These are phyloP conservation scores for Aphanocladium album DNA, from an alignment of 2,329 filamentous ascomycete genomes.

Conservation along the genomic window DNA sequence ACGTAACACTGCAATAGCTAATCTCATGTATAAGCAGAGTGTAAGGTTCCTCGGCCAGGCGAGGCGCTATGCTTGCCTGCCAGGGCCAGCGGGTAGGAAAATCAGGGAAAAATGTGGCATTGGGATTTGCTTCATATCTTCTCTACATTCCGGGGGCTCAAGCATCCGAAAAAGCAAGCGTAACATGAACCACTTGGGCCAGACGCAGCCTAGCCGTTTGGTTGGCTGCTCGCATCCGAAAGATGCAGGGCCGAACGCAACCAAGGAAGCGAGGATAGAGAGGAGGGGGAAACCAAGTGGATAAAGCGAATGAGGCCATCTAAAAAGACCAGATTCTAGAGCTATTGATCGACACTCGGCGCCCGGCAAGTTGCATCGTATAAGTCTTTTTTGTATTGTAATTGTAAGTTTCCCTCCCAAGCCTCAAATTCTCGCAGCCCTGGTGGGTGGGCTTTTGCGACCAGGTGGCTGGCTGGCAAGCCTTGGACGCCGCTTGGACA, in stretches of 20 bases:
- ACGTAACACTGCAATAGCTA: no score
- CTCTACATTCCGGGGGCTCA: no score
- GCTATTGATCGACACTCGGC: conserved; percentile 6
- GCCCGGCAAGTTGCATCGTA: background rate
- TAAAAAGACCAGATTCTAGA: conserved; percentile 5
- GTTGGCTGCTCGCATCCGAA: background rate
- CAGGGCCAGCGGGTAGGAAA: no score
- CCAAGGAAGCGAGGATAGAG: background rate
- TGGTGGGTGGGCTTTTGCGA: background rate
- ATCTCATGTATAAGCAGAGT: no score
- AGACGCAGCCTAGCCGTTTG: background rate
- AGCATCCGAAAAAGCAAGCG: no score
- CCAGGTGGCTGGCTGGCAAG: no score
- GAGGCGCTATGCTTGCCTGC: no score
- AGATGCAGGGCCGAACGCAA: background rate
- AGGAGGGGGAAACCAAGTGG: background rate
- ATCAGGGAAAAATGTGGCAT: no score
- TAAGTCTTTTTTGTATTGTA: background rate
- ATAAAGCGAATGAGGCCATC: background rate
- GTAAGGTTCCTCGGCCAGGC: no score
- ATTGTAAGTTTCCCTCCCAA: background rate
- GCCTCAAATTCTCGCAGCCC: background rate
- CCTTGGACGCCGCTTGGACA: no score
- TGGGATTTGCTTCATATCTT: no score
- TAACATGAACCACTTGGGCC: no score